Percentiles rank a stretch among this genome's conserved stretches.
phyloP scores from a whole-genome alignment of 805 yeast species.

The Starmera dryadoides region DNA sequence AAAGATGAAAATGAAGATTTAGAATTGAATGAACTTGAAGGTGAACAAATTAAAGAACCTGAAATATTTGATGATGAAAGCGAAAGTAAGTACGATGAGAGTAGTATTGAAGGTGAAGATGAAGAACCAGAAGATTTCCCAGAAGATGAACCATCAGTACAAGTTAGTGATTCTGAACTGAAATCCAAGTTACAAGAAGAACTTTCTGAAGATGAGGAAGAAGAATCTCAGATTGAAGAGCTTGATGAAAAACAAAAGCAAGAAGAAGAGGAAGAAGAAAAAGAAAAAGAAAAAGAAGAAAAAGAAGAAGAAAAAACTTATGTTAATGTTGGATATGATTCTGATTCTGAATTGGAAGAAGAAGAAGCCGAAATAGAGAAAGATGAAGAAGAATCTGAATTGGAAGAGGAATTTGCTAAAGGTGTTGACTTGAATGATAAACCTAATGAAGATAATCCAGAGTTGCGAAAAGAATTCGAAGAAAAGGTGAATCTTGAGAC shows the following conservation, averaged over 20 bases:
- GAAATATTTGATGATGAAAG: no score
- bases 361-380: background rate
- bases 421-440: constrained; percentile 1
- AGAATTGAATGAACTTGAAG: constrained; percentile 1
- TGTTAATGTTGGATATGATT: background rate
- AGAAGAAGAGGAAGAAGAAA: background rate
- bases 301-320: background rate
- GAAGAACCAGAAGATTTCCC: background rate
- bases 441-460: constrained; percentile 1
- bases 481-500: background rate
- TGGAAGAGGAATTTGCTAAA: background rate
- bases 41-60: background rate
- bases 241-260: background rate
- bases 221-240: background rate
- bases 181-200: no score
- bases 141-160: background rate
- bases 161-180: no score
- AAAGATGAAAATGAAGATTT: background rate
- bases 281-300: background rate
- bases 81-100: no score
- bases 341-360: background rate
- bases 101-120: no score
- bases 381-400: background rate
- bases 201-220: no score
- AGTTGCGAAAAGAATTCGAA: background rate